Evolutionary conservation across 352 stramenopile species (phyloP).

Genomic region (Phytophthora pini): DNA sequence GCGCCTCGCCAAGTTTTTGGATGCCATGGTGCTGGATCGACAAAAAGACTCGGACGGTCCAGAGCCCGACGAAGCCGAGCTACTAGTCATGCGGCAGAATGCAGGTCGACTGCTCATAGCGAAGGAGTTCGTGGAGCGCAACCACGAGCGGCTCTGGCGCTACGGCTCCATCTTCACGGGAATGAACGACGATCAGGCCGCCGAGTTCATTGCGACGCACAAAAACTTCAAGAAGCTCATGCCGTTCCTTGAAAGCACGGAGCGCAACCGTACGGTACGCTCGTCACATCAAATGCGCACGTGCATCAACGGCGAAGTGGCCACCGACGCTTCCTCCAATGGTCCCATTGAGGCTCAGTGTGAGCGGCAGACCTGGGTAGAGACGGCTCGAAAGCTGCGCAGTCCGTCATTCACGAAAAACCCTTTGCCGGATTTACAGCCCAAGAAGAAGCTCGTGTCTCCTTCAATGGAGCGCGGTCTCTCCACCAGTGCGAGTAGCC

Average conservation of each 20-base stretch:
- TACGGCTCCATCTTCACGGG: constrained; percentile 72
- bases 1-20: constrained; percentile 68
- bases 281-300: constrained; percentile 60
- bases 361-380: constrained; percentile 56
- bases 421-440: constrained; percentile 53
- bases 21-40: constrained; percentile 57
- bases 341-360: background rate
- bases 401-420: constrained; percentile 51
- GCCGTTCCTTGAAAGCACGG: constrained; percentile 62
- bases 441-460: constrained; percentile 36
- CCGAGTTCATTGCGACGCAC: constrained; percentile 67
- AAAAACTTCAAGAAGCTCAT: constrained; percentile 75
- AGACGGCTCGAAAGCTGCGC: constrained; percentile 64
- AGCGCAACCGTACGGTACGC: constrained; percentile 64
- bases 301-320: constrained; percentile 31
- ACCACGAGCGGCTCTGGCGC: constrained; percentile 67
- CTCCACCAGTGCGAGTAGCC: constrained; percentile 9
- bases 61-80: constrained; percentile 37
- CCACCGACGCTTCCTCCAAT: background rate
- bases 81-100: constrained; percentile 55
- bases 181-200: constrained; percentile 64
- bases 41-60: constrained; percentile 20
- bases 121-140: constrained; percentile 75
- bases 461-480: constrained; percentile 4
- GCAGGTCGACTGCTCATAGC: constrained; percentile 66